These are phyloP conservation scores for Hondaea fermentalgiana DNA, from an alignment of 108 stramenopile species.

Conservation along the genomic window DNA sequence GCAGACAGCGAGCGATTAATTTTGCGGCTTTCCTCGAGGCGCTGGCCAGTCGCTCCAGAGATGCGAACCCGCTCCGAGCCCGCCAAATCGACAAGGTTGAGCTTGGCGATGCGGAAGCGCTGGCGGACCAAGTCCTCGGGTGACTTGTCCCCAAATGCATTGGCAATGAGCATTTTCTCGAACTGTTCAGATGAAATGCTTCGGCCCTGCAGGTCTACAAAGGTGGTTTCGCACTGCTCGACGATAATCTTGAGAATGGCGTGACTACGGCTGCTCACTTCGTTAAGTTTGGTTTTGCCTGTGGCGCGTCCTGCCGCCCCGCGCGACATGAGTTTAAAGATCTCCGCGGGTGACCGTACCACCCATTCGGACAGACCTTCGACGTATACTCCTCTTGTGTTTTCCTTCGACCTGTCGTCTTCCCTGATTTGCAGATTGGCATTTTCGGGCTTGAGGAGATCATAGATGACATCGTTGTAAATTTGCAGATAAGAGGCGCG, in stretches of 20 bases:
- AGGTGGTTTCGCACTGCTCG: conserved; percentile 46
- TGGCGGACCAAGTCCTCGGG: conserved; percentile 48
- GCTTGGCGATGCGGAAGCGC: conserved; percentile 56
- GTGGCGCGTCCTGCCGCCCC: conserved; percentile 54
- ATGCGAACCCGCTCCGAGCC: conserved; percentile 54
- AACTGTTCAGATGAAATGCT: conserved; percentile 38
- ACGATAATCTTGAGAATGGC: conserved; percentile 62
- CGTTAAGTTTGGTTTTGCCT: conserved; percentile 54
- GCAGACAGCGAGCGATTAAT: conserved; percentile 55
- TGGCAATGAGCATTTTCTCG: conserved; percentile 21
- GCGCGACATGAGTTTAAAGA: conserved; percentile 63
- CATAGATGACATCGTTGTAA: conserved; percentile 57
- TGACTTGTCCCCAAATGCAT: conserved; percentile 30
- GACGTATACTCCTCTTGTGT: conserved; percentile 48
- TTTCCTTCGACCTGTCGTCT: conserved; percentile 46
- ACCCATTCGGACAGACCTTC: conserved; percentile 62
- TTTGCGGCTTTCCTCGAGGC: conserved; percentile 53
- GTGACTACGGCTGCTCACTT: conserved; percentile 39
- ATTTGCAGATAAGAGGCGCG: conserved; percentile 60
- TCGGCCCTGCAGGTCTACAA: conserved; percentile 36
- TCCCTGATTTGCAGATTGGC: conserved; percentile 54
- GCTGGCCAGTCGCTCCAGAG: conserved; percentile 54
- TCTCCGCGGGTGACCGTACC: conserved; percentile 53
- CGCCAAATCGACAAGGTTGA: conserved; percentile 58
- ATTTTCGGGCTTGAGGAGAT: conserved; percentile 57